Conservation (phyloP, 306 rosid species). For the Sechiopsis laciniata region DNA sequence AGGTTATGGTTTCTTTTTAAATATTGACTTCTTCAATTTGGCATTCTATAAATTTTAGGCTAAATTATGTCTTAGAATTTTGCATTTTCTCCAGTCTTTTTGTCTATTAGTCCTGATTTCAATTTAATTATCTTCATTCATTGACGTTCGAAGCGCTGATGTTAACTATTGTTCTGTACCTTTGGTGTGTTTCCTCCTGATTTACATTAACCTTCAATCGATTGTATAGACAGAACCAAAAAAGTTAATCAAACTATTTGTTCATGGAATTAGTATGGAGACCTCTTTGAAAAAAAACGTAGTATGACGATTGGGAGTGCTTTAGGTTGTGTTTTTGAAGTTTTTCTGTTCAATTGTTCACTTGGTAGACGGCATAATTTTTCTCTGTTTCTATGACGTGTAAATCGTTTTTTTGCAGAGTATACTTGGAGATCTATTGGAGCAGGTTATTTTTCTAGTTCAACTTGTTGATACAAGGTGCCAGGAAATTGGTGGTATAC, state of each 20-base stretch:
- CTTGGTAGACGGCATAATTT: background rate
- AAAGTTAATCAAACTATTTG: background rate
- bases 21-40: background rate
- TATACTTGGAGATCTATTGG: conserved; percentile 60
- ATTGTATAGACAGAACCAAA: background rate
- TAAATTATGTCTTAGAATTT: background rate
- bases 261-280: background rate
- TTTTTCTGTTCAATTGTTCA: background rate
- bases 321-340: background rate
- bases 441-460: conserved; percentile 48
- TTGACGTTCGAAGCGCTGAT: background rate
- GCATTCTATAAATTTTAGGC: background rate
- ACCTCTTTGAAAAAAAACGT: background rate
- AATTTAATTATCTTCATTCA: background rate
- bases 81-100: background rate
- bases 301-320: background rate
- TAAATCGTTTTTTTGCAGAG: conserved; percentile 39
- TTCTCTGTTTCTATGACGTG: background rate
- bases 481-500: conserved; percentile 37
- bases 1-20: background rate
- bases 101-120: background rate
- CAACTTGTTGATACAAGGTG: conserved; percentile 54
- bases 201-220: background rate
- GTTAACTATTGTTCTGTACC: background rate
- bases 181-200: background rate